These are phyloP conservation scores for Capronia americana DNA, from an alignment of 2,329 filamentous ascomycete species.

Conservation along the genomic window DNA sequence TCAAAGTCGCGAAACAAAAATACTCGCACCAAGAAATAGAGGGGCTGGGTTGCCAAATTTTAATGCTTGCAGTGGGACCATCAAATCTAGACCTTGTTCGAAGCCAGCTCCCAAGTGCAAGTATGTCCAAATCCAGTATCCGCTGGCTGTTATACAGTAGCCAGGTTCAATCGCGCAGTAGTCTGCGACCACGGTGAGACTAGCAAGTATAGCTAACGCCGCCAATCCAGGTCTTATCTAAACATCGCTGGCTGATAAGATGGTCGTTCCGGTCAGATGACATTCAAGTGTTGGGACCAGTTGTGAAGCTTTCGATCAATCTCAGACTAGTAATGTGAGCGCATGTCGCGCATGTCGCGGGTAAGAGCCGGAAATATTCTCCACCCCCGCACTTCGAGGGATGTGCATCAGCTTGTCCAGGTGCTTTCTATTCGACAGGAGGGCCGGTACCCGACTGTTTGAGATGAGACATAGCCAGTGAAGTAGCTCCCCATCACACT, in stretches of 20 bases:
- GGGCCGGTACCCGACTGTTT: not conserved
- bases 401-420: not conserved
- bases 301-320: not conserved
- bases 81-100: constrained; percentile 4
- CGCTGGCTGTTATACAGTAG: not conserved
- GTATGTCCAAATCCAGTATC: constrained; percentile 9
- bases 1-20: not conserved
- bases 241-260: not conserved
- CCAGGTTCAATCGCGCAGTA: not conserved
- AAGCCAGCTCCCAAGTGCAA: not conserved
- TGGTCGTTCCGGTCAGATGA: not conserved
- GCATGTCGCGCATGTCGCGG: not conserved
- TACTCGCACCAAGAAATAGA: not conserved
- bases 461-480: constrained; percentile 23
- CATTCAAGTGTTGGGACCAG: not conserved
- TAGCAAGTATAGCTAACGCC: not conserved
- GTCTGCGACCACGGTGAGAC: not conserved
- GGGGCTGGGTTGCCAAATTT: constrained; percentile 4
- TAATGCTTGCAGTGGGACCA: not conserved
- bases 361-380: not conserved
- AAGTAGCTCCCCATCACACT: not conserved
- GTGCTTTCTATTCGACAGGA: not conserved
- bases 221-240: not conserved
- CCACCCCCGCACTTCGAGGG: constrained; percentile 13
- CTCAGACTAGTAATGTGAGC: not conserved